These are phyloP conservation scores for Allium cepa DNA, from an alignment of 106 monocot species.

Conservation along the genomic window DNA sequence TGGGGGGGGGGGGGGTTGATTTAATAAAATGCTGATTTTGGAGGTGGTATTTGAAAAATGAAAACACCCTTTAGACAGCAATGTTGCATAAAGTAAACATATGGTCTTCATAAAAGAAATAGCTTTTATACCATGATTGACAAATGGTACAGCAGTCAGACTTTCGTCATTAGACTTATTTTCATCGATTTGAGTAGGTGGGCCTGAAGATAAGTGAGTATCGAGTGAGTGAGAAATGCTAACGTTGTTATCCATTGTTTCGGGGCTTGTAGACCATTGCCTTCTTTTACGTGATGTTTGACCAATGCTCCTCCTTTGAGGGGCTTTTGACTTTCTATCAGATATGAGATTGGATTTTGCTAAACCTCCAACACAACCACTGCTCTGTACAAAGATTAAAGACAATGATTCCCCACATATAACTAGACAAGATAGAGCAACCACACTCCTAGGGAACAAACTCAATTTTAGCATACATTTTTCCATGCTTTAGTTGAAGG, in stretches of 20 bases:
- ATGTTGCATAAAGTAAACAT: neutral
- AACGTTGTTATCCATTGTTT: constrained; percentile 42
- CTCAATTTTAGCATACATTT: neutral
- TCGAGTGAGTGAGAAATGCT: constrained; percentile 40
- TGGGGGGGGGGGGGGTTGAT: no score
- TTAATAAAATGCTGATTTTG: no score
- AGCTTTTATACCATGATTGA: constrained; percentile 38
- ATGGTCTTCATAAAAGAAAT: neutral
- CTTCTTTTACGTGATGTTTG: constrained; percentile 16
- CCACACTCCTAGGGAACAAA: neutral
- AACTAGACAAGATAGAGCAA: neutral
- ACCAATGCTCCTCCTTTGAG: constrained; percentile 11
- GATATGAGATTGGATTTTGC: constrained; percentile 20
- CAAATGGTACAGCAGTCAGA: constrained; percentile 19
- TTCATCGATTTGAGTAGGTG: constrained; percentile 18
- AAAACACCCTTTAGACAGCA: no score
- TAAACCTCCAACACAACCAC: constrained; percentile 42
- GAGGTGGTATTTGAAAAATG: no score
- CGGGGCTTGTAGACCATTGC: constrained; percentile 37
- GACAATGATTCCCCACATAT: constrained; percentile 12
- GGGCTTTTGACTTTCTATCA: constrained; percentile 6
- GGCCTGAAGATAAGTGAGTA: constrained; percentile 16
- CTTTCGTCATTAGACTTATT: constrained; percentile 23
- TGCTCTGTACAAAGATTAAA: constrained; percentile 39
- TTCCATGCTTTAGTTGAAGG: neutral